Conservation (phyloP, 176 grass and related monocot genomes). For the Carex myosuroides region DNA sequence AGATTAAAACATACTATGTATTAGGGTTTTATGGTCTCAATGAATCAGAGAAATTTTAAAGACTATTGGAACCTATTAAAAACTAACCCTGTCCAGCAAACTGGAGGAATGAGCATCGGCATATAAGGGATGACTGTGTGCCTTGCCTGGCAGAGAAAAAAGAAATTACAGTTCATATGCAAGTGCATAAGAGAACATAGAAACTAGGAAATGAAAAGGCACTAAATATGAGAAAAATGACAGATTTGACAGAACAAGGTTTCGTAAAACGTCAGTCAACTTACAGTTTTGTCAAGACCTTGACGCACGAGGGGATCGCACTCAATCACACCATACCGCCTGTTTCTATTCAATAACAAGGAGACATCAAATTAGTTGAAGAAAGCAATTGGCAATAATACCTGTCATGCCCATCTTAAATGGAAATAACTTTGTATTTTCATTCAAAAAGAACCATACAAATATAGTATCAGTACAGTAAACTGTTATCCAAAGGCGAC, state of each 20-base stretch:
- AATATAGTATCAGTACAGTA: neutral
- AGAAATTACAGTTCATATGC: neutral
- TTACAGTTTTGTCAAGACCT: conserved; percentile 89
- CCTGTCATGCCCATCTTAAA: neutral
- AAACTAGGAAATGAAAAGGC: conserved; percentile 24
- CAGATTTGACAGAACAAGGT: conserved; percentile 16
- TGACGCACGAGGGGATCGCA: conserved; percentile 84
- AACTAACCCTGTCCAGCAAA: conserved; percentile 75
- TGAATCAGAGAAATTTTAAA: neutral
- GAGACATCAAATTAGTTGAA: conserved; percentile 23
- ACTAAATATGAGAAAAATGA: conserved; percentile 14
- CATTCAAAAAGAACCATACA: neutral
- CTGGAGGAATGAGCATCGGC: conserved; percentile 94
- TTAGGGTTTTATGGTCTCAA: neutral
- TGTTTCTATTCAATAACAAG: conserved; percentile 47
- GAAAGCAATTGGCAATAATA: neutral
- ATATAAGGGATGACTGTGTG: conserved; percentile 95
- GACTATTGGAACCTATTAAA: neutral
- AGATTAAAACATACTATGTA: neutral
- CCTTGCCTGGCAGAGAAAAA: conserved; percentile 57
- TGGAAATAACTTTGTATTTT: neutral
- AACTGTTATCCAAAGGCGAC: neutral
- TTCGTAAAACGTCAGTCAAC: conserved; percentile 24
- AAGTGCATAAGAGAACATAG: neutral
- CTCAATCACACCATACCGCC: conserved; percentile 85